A percentile compares a stretch with the other conserved stretches of the same genome.
These are phyloP conservation scores for Elsinoe arachidis DNA, from an alignment of 2,329 filamentous ascomycete species.

Conservation along the genomic window DNA sequence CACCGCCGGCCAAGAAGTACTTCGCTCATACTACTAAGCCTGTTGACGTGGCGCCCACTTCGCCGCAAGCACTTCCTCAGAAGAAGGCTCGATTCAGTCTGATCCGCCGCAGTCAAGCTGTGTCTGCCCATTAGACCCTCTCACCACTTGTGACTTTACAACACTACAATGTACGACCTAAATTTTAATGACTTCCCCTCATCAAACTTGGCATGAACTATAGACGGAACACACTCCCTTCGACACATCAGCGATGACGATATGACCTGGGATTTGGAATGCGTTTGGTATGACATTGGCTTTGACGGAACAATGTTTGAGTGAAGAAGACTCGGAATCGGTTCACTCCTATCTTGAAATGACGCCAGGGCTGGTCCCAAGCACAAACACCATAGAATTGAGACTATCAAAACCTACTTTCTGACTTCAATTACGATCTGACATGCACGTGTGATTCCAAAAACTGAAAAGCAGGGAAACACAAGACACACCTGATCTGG, in stretches of 20 bases:
- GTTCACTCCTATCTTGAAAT: neutral
- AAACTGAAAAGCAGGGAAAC: neutral
- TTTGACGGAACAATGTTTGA: slow-evolving; percentile 8
- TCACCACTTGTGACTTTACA: neutral
- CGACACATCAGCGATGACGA: slow-evolving; percentile 2
- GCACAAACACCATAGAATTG: neutral
- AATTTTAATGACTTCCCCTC: slow-evolving; percentile 3
- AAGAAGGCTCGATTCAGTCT: slow-evolving; percentile 16
- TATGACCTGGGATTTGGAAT: neutral
- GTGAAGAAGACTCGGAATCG: neutral
- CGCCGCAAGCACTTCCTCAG: slow-evolving; percentile 9
- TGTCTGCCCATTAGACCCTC: slow-evolving; percentile 16
- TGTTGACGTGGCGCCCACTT: neutral
- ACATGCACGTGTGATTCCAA: neutral
- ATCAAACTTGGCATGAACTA: neutral
- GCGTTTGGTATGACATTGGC: neutral
- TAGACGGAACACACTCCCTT: neutral
- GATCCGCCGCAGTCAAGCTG: slow-evolving; percentile 14
- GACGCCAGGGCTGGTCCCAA: neutral
- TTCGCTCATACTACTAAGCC: slow-evolving; percentile 13
- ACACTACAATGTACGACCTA: neutral
- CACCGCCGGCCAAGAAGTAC: slow-evolving; percentile 9
- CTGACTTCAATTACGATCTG: neutral
- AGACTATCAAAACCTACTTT: slow-evolving; percentile 10
- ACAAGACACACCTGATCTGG: too few relatives aligned